Evolutionary conservation across 1,139 yeast genomes (phyloP), one percentile per base, ranked within the genome.

Genomic region (Blastobotrys aristatus): DNA sequence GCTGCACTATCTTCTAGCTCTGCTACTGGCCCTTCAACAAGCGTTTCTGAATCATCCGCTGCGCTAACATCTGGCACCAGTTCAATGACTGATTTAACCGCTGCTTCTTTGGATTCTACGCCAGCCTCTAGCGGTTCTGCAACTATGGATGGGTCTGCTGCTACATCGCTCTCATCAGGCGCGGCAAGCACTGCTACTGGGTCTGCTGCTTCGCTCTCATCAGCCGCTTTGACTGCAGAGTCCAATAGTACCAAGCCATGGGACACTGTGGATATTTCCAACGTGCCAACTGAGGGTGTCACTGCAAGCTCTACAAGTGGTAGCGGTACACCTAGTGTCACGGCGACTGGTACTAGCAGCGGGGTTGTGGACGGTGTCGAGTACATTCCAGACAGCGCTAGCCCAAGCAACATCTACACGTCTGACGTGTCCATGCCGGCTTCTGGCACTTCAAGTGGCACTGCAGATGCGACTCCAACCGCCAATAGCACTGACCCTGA

Each of bases 381-480:
- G 24, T 39, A 33, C 11, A 39, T 39, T 22, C 42, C 42, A 17
- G 42, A 39, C 33, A 39, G 22, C 27, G 42, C 42, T 4, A 3
- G n/a, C n/a, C 42, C 42, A 39, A 27, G 30, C n/a, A 29, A 39
- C 24, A 29, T 39, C 16, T 27, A 17, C 20, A 30, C 43, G 4
- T 40, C 43, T 8, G 18, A 34, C 18, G 24, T 34, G 21, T 34
- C 38, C 21, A 34, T 5, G 5, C 26, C 38, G 18, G 40, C 27
- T 24, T 21, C 30, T 37, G 31, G 30, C 16, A 8, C 39, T 35
- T 5, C 20, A 20, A n/a, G 21, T 22, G 16, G 16, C 3, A 7
- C 38, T 34, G 5, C 11, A 11, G 35, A 32, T 11, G 11, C 5
- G 5, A 32, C 35, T 6, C 35, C 35, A 32, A 32, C 35, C 11